Percentiles rank a stretch among this genome's conserved stretches.
These are phyloP conservation scores for Candida sphagnicola DNA, from an alignment of 805 yeast species.

Conservation along the genomic window DNA sequence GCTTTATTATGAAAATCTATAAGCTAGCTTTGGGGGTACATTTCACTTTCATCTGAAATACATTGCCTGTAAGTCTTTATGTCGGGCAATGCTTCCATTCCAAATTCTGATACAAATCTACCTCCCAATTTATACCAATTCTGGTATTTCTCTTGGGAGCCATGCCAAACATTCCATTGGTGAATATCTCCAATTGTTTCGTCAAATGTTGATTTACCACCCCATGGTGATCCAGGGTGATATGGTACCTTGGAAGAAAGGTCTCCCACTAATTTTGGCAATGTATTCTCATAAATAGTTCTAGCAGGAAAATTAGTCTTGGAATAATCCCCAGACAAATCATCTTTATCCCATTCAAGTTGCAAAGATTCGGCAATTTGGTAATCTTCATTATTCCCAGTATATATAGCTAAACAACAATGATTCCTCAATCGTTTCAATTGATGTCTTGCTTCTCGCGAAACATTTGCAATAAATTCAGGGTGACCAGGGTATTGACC, in stretches of 20 bases:
- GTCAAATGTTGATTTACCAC: conserved; percentile 34
- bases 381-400: conserved; percentile 49
- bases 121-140: conserved; percentile 45
- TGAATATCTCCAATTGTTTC: conserved; percentile 46
- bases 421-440: conserved; percentile 38
- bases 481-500: conserved; percentile 48
- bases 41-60: conserved; percentile 34
- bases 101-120: conserved; percentile 51
- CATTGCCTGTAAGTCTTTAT: conserved; percentile 30
- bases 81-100: conserved; percentile 47
- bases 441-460: conserved; percentile 35
- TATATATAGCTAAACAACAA: conserved; percentile 35
- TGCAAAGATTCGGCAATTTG: conserved; percentile 37
- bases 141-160: conserved; percentile 46
- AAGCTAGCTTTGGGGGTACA: conserved; percentile 40
- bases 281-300: conserved; percentile 33
- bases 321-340: conserved; percentile 21
- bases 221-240: conserved; percentile 50
- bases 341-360: conserved; percentile 24
- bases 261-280: conserved; percentile 32
- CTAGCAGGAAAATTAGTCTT: conserved; percentile 42
- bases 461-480: conserved; percentile 30
- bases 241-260: conserved; percentile 26
- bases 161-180: conserved; percentile 60
- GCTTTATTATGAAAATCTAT: conserved; percentile 50